phyloP scores from a whole-genome alignment of 139 green algal genomes.

The Coelastrella sp. region DNA sequence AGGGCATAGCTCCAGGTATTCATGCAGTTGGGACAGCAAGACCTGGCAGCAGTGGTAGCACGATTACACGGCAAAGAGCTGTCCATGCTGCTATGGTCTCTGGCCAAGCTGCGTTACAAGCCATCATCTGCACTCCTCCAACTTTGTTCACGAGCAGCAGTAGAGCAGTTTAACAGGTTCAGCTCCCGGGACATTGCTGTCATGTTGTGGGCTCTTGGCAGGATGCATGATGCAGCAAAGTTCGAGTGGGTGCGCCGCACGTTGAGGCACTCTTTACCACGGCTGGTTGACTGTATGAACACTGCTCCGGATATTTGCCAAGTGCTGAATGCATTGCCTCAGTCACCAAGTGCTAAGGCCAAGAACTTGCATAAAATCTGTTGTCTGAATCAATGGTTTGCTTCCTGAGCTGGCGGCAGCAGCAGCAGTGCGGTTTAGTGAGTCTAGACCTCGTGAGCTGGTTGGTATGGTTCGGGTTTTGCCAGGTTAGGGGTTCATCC shows the following conservation, averaged over 20 bases:
- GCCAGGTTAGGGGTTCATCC: neutral
- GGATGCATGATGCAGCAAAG: neutral
- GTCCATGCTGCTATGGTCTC: neutral
- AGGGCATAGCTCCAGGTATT: neutral
- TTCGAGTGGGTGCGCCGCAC: neutral
- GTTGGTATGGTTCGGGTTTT: neutral
- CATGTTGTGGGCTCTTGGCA: neutral
- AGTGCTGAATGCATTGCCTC: neutral
- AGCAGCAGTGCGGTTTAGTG: neutral
- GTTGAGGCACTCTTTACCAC: neutral
- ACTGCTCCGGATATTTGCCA: neutral
- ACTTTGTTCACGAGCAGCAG: neutral
- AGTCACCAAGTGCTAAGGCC: neutral
- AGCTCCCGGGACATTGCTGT: neutral
- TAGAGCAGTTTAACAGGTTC: neutral
- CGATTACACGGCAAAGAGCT: neutral
- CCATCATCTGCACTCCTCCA: neutral
- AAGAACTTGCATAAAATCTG: neutral
- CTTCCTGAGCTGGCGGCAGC: neutral
- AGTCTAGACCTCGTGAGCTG: neutral
- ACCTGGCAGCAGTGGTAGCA: slow-evolving; percentile 6
- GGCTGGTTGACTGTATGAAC: neutral
- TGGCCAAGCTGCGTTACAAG: neutral
- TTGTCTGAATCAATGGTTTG: neutral
- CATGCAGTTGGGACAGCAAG: neutral